These are phyloP conservation scores for Populus alba DNA, from an alignment of 345 rosid genomes.

Conservation along the genomic window DNA sequence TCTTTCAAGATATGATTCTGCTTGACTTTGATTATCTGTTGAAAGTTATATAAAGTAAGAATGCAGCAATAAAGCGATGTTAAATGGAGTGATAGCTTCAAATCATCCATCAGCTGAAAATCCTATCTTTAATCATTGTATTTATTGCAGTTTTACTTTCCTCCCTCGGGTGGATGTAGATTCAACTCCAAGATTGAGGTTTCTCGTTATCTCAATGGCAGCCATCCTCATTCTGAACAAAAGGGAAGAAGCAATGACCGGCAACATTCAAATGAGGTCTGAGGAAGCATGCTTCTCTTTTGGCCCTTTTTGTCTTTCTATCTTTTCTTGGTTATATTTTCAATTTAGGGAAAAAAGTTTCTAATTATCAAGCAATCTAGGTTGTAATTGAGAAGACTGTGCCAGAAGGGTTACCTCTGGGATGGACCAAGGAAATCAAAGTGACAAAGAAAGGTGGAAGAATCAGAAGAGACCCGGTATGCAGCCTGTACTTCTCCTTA, in stretches of 20 bases:
- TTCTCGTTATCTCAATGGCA: conserved; percentile 32
- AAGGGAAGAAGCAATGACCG: conserved; percentile 16
- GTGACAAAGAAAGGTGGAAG: conserved; percentile 49
- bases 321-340: background rate
- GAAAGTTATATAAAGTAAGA: conserved; percentile 1
- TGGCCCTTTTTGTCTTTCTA: background rate
- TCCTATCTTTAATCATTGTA: conserved; percentile 7
- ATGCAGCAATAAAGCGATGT: background rate
- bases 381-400: conserved; percentile 51
- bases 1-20: conserved; percentile 4
- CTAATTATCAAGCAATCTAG: conserved; percentile 45
- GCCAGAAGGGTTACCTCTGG: conserved; percentile 75
- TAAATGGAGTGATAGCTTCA: background rate
- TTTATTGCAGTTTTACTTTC: conserved; percentile 48
- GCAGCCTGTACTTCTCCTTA: conserved; percentile 20
- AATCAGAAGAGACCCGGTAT: conserved; percentile 71
- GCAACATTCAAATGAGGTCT: conserved; percentile 26
- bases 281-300: conserved; percentile 13
- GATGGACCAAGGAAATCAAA: conserved; percentile 83
- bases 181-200: conserved; percentile 46
- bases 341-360: conserved; percentile 20
- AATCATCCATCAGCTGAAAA: background rate
- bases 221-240: conserved; percentile 26
- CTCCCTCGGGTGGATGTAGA: conserved; percentile 39
- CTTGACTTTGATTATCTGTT: background rate